Conservation (phyloP, 768 basidiomycete genomes). For the Naganishia kalamii region DNA sequence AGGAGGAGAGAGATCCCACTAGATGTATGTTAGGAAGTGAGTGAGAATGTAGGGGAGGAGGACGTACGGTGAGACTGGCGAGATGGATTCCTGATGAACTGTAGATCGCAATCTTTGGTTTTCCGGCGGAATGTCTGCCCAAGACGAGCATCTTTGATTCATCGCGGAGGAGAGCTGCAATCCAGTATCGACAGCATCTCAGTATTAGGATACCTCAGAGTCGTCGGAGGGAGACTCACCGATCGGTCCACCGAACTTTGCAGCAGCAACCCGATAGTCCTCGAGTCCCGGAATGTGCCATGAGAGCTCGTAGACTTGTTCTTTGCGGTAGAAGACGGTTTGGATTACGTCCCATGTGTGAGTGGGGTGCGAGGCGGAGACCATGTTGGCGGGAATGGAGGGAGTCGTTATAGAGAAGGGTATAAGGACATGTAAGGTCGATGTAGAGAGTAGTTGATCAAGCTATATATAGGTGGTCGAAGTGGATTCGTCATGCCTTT, state of each 20-base stretch:
- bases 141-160: slow-evolving; percentile 69
- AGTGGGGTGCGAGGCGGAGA: slow-evolving; percentile 8
- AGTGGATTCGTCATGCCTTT: neutral
- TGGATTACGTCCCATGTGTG: slow-evolving; percentile 67
- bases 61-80: slow-evolving; percentile 49
- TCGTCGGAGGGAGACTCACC: slow-evolving; percentile 52
- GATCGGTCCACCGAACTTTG: slow-evolving; percentile 80
- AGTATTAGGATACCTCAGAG: neutral
- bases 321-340: slow-evolving; percentile 73
- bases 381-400: neutral
- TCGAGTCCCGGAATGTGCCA: slow-evolving; percentile 71
- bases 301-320: slow-evolving; percentile 73
- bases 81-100: slow-evolving; percentile 71
- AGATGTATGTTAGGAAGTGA: slow-evolving; percentile 17
- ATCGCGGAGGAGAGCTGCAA: slow-evolving; percentile 80
- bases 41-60: neutral
- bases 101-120: slow-evolving; percentile 78
- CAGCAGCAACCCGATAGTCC: slow-evolving; percentile 74
- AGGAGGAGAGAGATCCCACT: slow-evolving; percentile 73
- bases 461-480: neutral
- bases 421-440: too few species aligned
- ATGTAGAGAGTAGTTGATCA: too few species aligned
- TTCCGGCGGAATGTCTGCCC: slow-evolving; percentile 55
- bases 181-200: neutral
- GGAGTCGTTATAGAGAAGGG: too few species aligned